Evolutionary conservation across 495 filamentous ascomycete species (phyloP), one percentile per base, ranked within the genome.

Genomic region (Penicilliopsis zonata): DNA sequence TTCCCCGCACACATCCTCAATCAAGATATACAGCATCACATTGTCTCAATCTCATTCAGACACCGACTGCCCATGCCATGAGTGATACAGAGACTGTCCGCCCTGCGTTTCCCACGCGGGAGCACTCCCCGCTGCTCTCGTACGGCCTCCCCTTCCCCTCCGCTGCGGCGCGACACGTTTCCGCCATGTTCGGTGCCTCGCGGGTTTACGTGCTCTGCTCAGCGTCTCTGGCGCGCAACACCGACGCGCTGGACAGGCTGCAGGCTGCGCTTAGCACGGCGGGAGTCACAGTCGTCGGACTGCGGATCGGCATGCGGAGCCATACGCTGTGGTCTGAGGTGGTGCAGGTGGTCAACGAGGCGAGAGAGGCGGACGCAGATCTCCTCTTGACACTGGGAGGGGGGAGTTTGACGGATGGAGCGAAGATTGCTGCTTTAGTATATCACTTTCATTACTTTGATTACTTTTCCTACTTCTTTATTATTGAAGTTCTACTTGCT

Each of bases 271-370:
- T 82, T 12, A 54, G 49, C 1, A 54, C 55, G 3, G 51, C 62
- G 22, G 44, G 37, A 2, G 57, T 66, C 16, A 43, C 37, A 2
- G 57, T 65, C 15, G 69, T 65, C 8, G 74, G 74, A 5, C 44
- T 61, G 9, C 59, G 66, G 3, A 56, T 67, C 21, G 74, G 76
- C 8, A 72, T 81, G 48, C 60, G 59, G 19, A 67, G 67, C 26
- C 74, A 79, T 45, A 74, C 72, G 2, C 57, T 66, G 19, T 77
- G 61, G 63, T 67, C 67, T 13, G 76, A 78, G 33, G 55, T 78
- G 2, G 35, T 79, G 2, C 59, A 70, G 23, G 67, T 79, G 18
- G 46, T 59, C 8, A 43, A 58, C 3, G 71, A 78, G 5, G 52
- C 66, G 1, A 44, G 57, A n/a, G 43, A 44, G 12, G 53, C 52